Evolutionary conservation across 2,329 filamentous ascomycete species (phyloP).

Genomic region (Sporothrix dimorphospora): DNA sequence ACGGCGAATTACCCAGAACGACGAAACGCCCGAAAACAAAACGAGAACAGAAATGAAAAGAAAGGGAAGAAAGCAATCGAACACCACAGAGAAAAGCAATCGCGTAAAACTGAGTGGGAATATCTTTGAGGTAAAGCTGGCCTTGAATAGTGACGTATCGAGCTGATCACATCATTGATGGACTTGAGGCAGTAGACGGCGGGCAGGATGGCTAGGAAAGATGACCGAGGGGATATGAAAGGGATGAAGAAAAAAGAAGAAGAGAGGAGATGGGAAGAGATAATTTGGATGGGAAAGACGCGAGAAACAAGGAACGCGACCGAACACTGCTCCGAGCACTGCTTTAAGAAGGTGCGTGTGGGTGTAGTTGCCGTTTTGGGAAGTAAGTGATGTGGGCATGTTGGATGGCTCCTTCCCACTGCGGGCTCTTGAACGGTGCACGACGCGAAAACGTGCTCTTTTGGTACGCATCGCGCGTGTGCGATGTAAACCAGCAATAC

Average conservation of each 20-base stretch:
- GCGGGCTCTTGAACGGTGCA: background rate
- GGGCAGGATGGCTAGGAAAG: background rate
- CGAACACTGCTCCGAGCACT: background rate
- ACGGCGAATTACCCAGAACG: background rate
- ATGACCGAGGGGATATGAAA: background rate
- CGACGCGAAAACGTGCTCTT: background rate
- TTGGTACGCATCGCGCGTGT: background rate
- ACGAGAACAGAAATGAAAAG: background rate
- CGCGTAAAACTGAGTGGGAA: background rate
- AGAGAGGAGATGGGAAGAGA: background rate
- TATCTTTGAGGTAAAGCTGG: background rate
- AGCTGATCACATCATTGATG: constrained; percentile 1
- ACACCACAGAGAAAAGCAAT: background rate
- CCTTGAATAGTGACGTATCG: background rate
- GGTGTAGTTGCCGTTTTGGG: constrained; percentile 26
- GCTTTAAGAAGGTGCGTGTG: background rate
- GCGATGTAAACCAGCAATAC: background rate
- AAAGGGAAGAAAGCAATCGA: background rate
- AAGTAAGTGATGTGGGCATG: background rate
- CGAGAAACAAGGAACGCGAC: constrained; percentile 1
- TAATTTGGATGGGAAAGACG: background rate
- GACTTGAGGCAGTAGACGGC: background rate
- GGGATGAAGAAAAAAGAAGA: background rate
- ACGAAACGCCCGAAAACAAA: constrained; percentile 13
- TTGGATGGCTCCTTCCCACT: background rate